Evolutionary conservation across 176 grass and related monocot genomes (phyloP), one percentile per base, ranked within the genome.

Genomic region (Elymus sibiricus): DNA sequence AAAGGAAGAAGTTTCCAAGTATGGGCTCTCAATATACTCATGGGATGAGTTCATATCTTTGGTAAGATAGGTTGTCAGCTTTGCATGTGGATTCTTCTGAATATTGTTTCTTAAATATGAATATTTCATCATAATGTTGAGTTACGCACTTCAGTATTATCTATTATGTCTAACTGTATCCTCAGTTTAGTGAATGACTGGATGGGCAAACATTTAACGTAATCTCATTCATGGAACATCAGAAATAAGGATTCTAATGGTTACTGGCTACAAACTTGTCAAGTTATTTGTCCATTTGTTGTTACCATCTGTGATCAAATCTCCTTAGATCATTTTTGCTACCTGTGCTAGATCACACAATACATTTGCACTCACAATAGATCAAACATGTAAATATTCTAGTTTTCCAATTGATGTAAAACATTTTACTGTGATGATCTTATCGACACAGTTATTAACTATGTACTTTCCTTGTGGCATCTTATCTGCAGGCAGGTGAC

Each of bases 21-120:
- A 77, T 82, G 90, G 88, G 29, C 63, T 97, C 46, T 73, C 69
- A 81, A 76, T 94, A 34, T 93, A 89, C 70, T 82, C 88, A 9
- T 97, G 95, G 95, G 38, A 91, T 76, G 92, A 93, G 64, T 97
- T 94, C 88, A 58, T 93, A 53, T 93, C 88, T n/a, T 80, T 91
- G 90, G 95, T 97, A 93, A 77, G 95, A 77, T 61, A 46, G 55
- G 17, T 26, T 0, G 11, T 34, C 3, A 80, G 44, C 46, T 84
- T 31, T 73, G 22, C 63, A 65, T 79, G 25, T 24, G 5, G 3
- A 21, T 68, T 28, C 5, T 81, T 69, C 62, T 35, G 9, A 26
- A 77, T 70, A 70, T 26, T 51, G n/a, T 78, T 43, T 86, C 24
- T 55, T 86, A 31, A 70, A 70, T 60, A 44, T 67, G 74, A 77